Evolutionary conservation across 2,329 filamentous ascomycete species (phyloP).

Genomic region (Rhynchosporium agropyri): DNA sequence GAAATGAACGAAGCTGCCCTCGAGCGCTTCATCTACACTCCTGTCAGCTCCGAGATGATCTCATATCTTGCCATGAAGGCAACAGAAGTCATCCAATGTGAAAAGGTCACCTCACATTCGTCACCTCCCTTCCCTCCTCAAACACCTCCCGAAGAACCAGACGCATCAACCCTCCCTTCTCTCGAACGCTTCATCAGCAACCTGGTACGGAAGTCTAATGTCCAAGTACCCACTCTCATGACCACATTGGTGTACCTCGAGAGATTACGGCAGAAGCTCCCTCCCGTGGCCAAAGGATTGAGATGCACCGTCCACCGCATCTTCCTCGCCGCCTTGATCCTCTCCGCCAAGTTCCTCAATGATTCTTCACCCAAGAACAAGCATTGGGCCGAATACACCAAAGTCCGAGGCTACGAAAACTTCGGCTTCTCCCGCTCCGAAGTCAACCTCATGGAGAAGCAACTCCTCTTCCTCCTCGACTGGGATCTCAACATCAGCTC

Average conservation of each 20-base stretch:
- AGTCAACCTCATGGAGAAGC: constrained; percentile 99
- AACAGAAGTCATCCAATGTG: constrained; percentile 78
- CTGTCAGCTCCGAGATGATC: constrained; percentile 77
- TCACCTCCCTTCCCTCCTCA: constrained; percentile 48
- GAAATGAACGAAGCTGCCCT: constrained; percentile 68
- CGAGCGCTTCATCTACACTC: constrained; percentile 78
- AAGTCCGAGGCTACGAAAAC: constrained; percentile 63
- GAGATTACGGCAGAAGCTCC: constrained; percentile 80
- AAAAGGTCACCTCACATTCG: constrained; percentile 59
- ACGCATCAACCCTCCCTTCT: constrained; percentile 61
- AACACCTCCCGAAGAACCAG: constrained; percentile 51
- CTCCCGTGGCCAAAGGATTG: constrained; percentile 93
- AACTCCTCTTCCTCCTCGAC: constrained; percentile 89
- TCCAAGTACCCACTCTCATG: constrained; percentile 97
- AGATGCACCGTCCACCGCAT: constrained; percentile 97
- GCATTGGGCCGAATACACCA: constrained; percentile 96
- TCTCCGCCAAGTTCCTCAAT: constrained; percentile 95
- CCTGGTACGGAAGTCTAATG: constrained; percentile 88
- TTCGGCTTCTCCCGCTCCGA: constrained; percentile 95
- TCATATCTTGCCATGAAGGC: constrained; percentile 74
- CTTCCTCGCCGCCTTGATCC: constrained; percentile 85
- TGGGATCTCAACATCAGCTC: constrained; percentile 89
- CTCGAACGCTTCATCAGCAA: constrained; percentile 91
- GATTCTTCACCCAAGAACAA: constrained; percentile 99
- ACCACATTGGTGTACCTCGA: constrained; percentile 91